Evolutionary conservation across 805 yeast genomes (phyloP), one percentile per base, ranked within the genome.

Genomic region (Kazachstania psychrophila): DNA sequence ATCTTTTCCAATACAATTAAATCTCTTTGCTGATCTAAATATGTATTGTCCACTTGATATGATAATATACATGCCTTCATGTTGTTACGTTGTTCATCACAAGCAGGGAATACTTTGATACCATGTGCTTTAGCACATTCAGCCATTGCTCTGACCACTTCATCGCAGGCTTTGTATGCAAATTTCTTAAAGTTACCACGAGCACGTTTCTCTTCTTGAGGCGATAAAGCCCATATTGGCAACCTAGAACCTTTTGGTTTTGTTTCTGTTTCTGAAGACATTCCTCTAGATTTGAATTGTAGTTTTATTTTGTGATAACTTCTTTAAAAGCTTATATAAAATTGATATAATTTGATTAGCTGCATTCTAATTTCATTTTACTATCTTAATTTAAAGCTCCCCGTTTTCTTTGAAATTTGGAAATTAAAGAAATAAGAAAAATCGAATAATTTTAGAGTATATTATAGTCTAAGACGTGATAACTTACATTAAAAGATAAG

Each of bases 141-240:
- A 3, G 79, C 74, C 68, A 68, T 64, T 46, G 76, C 71, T 40
- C 72, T 79, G 23, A 88, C 95, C 32, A 66, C 61, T 14, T 70
- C 79, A 48, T 77, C 84, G 54, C 94, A 83, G 39, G 62, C 56
- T 31, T 72, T 68, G 64, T 81, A 81, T 0, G 89, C 73, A 49
- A 67, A 66, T 40, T 64, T 69, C 55, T 81, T 74, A 78, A 88
- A 76, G 48, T 82, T 72, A 46, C 72, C 75, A 49, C 82, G 74
- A 24, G 80, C 77, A 40, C 75, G 72, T 58, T 76, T 77, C 52
- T 83, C 94, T 54, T 83, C 92, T 44, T 69, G 70, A 11, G 92
- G 89, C 0, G 84, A 72, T 16, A 83, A 62, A 44, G 80, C 72
- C 94, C 94, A 83, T 10, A 72, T 64, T 1, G 94, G 94, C 19